These are phyloP conservation scores for Metschnikowia dekortorum DNA, from an alignment of 805 yeast genomes.

Conservation along the genomic window DNA sequence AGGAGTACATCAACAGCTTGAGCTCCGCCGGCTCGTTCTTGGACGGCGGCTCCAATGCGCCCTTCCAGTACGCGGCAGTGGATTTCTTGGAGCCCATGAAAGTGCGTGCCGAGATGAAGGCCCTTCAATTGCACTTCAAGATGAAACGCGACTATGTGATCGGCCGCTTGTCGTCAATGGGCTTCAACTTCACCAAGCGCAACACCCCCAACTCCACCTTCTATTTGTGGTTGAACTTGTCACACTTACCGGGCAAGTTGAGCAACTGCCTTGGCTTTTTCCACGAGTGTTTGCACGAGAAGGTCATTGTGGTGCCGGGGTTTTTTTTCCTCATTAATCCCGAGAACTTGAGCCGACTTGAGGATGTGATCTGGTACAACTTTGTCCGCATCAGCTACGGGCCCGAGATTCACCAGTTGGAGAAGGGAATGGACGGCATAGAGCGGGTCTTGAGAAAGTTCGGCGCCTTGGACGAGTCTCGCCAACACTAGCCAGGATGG, in stretches of 20 bases:
- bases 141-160: constrained; percentile 55
- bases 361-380: constrained; percentile 57
- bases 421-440: constrained; percentile 57
- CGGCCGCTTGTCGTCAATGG: constrained; percentile 46
- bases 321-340: constrained; percentile 60
- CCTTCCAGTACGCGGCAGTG: constrained; percentile 57
- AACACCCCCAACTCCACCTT: constrained; percentile 55
- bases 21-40: constrained; percentile 56
- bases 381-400: constrained; percentile 58
- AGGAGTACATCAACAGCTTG: constrained; percentile 50
- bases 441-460: constrained; percentile 44
- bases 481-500: too few relatives aligned
- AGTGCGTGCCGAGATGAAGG: constrained; percentile 51
- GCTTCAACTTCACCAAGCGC: constrained; percentile 41
- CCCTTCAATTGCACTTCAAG: constrained; percentile 53
- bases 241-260: constrained; percentile 52
- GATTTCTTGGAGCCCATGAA: constrained; percentile 49
- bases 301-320: constrained; percentile 59
- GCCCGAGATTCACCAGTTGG: constrained; percentile 49
- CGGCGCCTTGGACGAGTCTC: constrained; percentile 20
- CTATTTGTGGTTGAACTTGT: constrained; percentile 55
- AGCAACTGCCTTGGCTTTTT: constrained; percentile 57
- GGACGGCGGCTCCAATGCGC: constrained; percentile 60
- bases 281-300: constrained; percentile 59
- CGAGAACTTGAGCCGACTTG: constrained; percentile 41